These are phyloP conservation scores for Epicoccum nigrum DNA, from an alignment of 2,329 filamentous ascomycete species.

Conservation along the genomic window DNA sequence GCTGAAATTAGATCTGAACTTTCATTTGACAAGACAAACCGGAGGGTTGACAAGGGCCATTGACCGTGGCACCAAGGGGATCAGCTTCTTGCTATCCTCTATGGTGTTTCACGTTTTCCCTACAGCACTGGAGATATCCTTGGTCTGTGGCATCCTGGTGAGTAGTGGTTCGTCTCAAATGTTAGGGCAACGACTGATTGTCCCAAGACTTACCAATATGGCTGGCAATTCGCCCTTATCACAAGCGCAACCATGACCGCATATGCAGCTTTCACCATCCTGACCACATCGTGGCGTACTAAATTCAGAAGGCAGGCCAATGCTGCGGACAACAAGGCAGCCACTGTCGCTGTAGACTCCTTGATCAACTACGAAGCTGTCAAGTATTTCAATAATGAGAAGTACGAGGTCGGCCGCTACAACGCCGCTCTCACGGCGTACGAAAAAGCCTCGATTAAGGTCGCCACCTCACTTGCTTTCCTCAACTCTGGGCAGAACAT, in stretches of 20 bases:
- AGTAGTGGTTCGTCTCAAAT: slow-evolving; percentile 9
- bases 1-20: slow-evolving; percentile 85
- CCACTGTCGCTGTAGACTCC: slow-evolving; percentile 93
- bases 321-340: slow-evolving; percentile 92
- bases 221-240: slow-evolving; percentile 86
- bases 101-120: slow-evolving; percentile 99
- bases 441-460: slow-evolving; percentile 94
- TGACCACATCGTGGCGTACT: slow-evolving; percentile 95
- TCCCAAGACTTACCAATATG: slow-evolving; percentile 84
- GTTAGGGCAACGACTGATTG: slow-evolving; percentile 12
- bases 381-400: slow-evolving; percentile 99
- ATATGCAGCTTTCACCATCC: slow-evolving; percentile 96
- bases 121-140: slow-evolving; percentile 88
- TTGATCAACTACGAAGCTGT: slow-evolving; percentile 99
- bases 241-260: slow-evolving; percentile 89
- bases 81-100: slow-evolving; percentile 93
- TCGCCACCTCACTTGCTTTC: slow-evolving; percentile 89
- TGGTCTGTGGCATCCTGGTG: slow-evolving; percentile 92
- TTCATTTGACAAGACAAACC: slow-evolving; percentile 93
- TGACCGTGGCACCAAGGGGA: slow-evolving; percentile 96
- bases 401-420: slow-evolving; percentile 89
- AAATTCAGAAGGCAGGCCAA: slow-evolving; percentile 96
- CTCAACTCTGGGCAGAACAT: slow-evolving; percentile 96
- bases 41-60: slow-evolving; percentile 93
- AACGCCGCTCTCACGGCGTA: slow-evolving; percentile 85